These are phyloP conservation scores for Starmera amethionina DNA, from an alignment of 805 yeast genomes.

Conservation along the genomic window DNA sequence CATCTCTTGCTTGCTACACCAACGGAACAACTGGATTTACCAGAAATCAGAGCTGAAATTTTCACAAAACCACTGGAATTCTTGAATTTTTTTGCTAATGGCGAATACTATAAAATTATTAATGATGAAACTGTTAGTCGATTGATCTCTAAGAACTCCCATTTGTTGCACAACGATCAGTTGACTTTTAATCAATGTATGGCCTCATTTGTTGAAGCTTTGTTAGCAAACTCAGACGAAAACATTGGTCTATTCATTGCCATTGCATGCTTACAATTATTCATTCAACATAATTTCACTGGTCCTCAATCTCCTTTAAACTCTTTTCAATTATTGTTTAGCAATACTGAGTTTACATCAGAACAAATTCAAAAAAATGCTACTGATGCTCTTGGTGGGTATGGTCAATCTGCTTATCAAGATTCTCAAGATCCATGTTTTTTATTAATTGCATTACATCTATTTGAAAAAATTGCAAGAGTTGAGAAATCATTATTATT, in stretches of 20 bases:
- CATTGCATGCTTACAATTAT: slow-evolving; percentile 54
- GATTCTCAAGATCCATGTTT: slow-evolving; percentile 42
- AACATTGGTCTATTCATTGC: slow-evolving; percentile 19
- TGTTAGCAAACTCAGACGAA: slow-evolving; percentile 1
- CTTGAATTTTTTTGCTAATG: slow-evolving; percentile 8
- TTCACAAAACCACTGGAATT: slow-evolving; percentile 7
- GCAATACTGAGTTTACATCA: slow-evolving; percentile 1
- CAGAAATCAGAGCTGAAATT: slow-evolving; percentile 3
- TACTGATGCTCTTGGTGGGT: slow-evolving; percentile 34
- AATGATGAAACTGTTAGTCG: slow-evolving; percentile 2
- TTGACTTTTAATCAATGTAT: slow-evolving; percentile 5
- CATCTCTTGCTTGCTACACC: slow-evolving; percentile 7
- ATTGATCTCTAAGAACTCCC: not conserved
- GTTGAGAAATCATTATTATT: slow-evolving; percentile 21
- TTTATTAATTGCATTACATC: slow-evolving; percentile 30
- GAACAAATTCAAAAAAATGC: slow-evolving; percentile 15
- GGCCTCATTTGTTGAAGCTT: not conserved
- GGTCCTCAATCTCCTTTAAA: slow-evolving; percentile 57
- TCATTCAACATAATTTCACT: slow-evolving; percentile 69
- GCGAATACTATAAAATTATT: slow-evolving; percentile 13
- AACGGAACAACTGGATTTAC: slow-evolving; percentile 2
- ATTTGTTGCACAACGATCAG: not conserved
- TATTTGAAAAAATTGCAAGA: slow-evolving; percentile 31
- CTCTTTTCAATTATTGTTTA: slow-evolving; percentile 21
- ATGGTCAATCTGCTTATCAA: slow-evolving; percentile 67